Conservation (phyloP, 1,284 basidiomycete species). For the Sanghuangporus sanghuang region DNA sequence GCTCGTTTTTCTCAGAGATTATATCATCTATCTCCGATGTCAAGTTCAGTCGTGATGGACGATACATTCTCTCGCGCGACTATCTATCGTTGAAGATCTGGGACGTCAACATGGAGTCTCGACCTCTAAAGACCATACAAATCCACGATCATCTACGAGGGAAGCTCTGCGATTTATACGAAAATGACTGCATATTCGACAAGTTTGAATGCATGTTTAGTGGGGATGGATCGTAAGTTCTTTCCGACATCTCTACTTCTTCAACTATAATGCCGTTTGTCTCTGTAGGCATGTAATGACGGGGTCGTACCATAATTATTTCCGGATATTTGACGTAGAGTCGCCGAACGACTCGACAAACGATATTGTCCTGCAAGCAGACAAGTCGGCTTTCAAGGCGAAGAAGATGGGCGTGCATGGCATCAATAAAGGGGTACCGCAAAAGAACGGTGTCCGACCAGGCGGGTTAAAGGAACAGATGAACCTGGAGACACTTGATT, state of each 20-base stretch:
- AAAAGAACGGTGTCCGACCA: constrained; percentile 65
- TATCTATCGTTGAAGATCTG: constrained; percentile 98
- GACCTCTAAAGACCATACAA: constrained; percentile 95
- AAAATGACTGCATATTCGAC: constrained; percentile 99
- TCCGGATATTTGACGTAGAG: constrained; percentile 98
- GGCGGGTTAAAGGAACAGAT: constrained; percentile 77
- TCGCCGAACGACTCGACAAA: constrained; percentile 62
- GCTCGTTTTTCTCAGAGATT: constrained; percentile 99
- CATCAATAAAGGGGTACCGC: constrained; percentile 58
- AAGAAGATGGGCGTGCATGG: constrained; percentile 93
- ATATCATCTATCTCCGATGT: constrained; percentile 99
- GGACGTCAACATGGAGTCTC: constrained; percentile 99
- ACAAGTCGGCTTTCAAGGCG: constrained; percentile 99
- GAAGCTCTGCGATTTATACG: constrained; percentile 98
- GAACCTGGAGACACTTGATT: constrained; percentile 90
- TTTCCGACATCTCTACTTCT: constrained; percentile 6
- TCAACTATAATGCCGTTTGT: constrained; percentile 17
- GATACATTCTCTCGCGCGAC: constrained; percentile 95
- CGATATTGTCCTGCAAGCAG: constrained; percentile 94
- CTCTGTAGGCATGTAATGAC: constrained; percentile 81
- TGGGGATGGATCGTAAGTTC: constrained; percentile 87
- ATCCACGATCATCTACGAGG: constrained; percentile 98
- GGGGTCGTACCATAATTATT: constrained; percentile 99
- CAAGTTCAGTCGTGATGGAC: constrained; percentile 96
- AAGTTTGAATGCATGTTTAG: constrained; percentile 99